Percentiles rank a stretch among this genome's conserved stretches.
Evolutionary conservation across 1,284 basidiomycete genomes (phyloP).

Genomic region (Heliocybe sulcata): DNA sequence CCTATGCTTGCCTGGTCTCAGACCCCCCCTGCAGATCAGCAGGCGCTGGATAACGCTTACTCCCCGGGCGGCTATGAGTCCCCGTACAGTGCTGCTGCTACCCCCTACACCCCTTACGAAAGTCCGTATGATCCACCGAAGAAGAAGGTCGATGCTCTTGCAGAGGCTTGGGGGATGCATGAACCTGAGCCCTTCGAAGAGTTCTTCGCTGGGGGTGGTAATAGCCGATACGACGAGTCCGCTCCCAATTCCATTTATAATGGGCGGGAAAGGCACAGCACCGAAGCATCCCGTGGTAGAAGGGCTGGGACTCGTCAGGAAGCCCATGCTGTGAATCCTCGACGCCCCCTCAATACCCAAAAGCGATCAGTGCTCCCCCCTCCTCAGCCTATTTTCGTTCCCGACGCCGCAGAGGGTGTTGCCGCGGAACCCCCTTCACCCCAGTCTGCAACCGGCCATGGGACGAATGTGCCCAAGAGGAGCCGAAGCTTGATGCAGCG

Average conservation of each 20-base stretch:
- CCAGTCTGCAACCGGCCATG: conserved; percentile 9
- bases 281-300: not conserved
- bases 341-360: conserved; percentile 6
- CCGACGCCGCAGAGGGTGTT: conserved; percentile 37
- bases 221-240: conserved; percentile 40
- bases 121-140: conserved; percentile 53
- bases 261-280: conserved; percentile 37
- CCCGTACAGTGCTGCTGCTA: conserved; percentile 50
- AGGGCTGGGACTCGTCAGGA: conserved; percentile 24
- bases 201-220: conserved; percentile 70
- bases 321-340: conserved; percentile 24
- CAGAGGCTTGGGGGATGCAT: conserved; percentile 84
- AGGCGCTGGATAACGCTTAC: conserved; percentile 10
- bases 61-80: conserved; percentile 27
- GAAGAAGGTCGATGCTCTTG: conserved; percentile 74
- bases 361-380: conserved; percentile 55
- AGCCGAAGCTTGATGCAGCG: conserved; percentile 78
- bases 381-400: conserved; percentile 73
- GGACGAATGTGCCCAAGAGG: conserved; percentile 47
- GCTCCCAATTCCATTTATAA: conserved; percentile 60
- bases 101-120: conserved; percentile 37
- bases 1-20: conserved; percentile 74
- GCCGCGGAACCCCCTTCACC: conserved; percentile 27
- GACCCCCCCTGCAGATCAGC: conserved; percentile 27
- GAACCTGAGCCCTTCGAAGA: conserved; percentile 85